These are phyloP conservation scores for Reticulascus tulasneorum DNA, from an alignment of 2,329 filamentous ascomycete species.

Conservation along the genomic window DNA sequence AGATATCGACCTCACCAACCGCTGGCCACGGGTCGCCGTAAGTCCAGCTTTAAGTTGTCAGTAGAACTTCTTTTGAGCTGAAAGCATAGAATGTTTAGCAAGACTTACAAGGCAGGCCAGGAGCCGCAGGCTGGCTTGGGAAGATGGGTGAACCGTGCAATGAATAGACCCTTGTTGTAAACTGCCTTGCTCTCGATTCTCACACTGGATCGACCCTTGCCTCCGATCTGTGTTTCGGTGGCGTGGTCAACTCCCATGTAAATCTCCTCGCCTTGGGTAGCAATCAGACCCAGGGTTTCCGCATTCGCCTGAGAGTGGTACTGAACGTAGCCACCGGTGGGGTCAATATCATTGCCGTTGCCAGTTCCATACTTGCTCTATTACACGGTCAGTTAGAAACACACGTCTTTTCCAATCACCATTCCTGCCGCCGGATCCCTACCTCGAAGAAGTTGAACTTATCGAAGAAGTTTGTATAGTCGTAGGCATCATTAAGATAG, in stretches of 20 bases:
- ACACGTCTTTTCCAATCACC: neutral
- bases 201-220: conserved; percentile 50
- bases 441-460: conserved; percentile 43
- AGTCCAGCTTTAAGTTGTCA: conserved; percentile 43
- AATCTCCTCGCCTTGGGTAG: conserved; percentile 26
- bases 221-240: conserved; percentile 15
- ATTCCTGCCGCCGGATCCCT: too few relatives aligned
- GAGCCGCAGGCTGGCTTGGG: conserved; percentile 61
- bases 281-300: conserved; percentile 28
- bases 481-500: conserved; percentile 37
- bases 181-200: conserved; percentile 59
- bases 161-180: conserved; percentile 65
- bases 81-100: too few relatives aligned
- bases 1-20: conserved; percentile 63
- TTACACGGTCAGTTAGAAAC: too few relatives aligned
- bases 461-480: conserved; percentile 40
- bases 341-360: conserved; percentile 39
- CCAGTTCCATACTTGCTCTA: conserved; percentile 13
- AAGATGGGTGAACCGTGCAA: conserved; percentile 67
- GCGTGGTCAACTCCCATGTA: conserved; percentile 34
- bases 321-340: conserved; percentile 61
- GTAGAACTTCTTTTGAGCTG: conserved; percentile 3
- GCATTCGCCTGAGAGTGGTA: conserved; percentile 40
- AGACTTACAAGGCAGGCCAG: conserved; percentile 64
- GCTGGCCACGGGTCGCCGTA: conserved; percentile 53